These are phyloP conservation scores for Leishmania martiniquensis DNA, from an alignment of 208 protist species.

Conservation along the genomic window DNA sequence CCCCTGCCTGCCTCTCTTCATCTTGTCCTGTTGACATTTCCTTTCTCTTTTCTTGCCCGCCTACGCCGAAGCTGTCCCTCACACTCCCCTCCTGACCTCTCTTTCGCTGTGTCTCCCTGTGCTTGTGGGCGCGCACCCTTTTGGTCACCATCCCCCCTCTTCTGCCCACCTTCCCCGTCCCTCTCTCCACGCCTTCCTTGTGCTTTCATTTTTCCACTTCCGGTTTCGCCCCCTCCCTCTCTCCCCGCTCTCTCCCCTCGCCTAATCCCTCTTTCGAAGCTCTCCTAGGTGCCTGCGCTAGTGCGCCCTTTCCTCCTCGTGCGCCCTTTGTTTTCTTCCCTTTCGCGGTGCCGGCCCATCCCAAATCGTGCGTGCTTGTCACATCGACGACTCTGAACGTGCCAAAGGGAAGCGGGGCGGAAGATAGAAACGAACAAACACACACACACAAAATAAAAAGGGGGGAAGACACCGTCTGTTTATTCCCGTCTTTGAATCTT, in stretches of 20 bases:
- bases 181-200: background rate
- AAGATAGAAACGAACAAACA: too few relatives aligned
- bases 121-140: background rate
- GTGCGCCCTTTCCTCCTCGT: background rate
- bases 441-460: slow-evolving; percentile 8
- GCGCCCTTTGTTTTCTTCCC: background rate
- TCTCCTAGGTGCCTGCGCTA: background rate
- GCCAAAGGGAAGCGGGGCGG: too few relatives aligned
- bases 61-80: background rate
- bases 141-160: background rate
- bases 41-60: background rate
- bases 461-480: background rate
- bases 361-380: background rate
- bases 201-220: background rate
- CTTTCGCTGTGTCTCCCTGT: background rate
- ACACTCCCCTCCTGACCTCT: background rate
- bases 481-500: background rate
- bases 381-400: background rate
- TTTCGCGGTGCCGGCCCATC: background rate
- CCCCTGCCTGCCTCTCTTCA: background rate
- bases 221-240: background rate
- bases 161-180: background rate
- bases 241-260: slow-evolving; percentile 3
- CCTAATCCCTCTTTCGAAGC: background rate
- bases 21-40: background rate